Base-by-base conservation (phyloP, 1,284 basidiomycete genomes). In the Trametes hirsuta region DNA sequence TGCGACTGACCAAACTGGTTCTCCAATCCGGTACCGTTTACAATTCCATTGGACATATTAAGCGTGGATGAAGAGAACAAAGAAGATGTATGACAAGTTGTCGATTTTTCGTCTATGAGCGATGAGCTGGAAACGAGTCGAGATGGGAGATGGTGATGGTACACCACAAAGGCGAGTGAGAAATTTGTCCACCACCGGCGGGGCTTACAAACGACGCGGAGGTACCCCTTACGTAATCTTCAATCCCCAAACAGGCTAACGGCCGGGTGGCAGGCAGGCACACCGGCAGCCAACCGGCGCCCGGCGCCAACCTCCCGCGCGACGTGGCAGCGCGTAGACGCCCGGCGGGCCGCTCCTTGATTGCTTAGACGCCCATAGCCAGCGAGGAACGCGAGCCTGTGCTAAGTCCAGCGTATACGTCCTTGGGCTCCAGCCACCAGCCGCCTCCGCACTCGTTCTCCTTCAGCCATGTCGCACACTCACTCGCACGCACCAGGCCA, bases 1-100 rank as follows among this genome's bases (percentile, higher is more conserved):
- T 24, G 61, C 45, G 8, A 83, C 89, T 71, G 69, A 94, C 92
- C 84, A 77, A 95, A 90, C 76, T 88, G 86, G 74, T 83, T 81
- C 84, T 95, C 94, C 73, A 95, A 81, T 78, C 84, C 88, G 76
- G 84, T 78, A 74, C 85, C 88, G 79, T 91, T 91, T 87, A 90
- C 84, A 82, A 84, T 84, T 84, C 88, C 89, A 91, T 91, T 91
- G 79, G 87, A 86, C 90, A 91, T 91, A 89, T 87, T 90, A 88
- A 72, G 66, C 59, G 52, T 58, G 56, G 70, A 57, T 63, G 65
- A 65, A 69, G 62, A 58, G 64, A 66, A 67, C 61, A 59, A 59
- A 69, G 58, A 59, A 66, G 66, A 62, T 59, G 53, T 63, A 55
- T 66, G 63, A 55, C 39, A 52, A 65, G 59, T 68, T 53, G 63